Base-by-base conservation (phyloP, 2,329 filamentous ascomycete species). In the Rutstroemia sydowiana region DNA sequence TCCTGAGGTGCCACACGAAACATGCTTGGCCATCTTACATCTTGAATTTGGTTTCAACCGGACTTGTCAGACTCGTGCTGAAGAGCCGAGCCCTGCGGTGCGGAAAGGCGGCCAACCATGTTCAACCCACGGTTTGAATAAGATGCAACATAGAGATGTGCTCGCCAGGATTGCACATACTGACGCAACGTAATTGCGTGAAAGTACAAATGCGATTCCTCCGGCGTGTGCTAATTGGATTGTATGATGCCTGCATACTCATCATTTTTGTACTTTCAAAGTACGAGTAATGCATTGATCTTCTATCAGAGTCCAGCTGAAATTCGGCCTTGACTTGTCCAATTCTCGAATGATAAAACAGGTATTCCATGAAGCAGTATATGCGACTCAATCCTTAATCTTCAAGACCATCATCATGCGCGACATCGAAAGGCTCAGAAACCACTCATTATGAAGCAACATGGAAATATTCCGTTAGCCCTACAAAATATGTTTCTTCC, bases 1-100 rank as follows among this genome's bases (percentile, higher is more conserved):
- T 61, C 45, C 45, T 42, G 45, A 56, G 20, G 52, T 63, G 63
- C 59, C 61, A 63, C 60, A 63, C 56, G 47, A 56, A 54, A 39
- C n/a, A 9, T 54, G 18, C 50, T 40, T 23, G 18, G 42, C 39
- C 32, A 44, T 37, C 44, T 56, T 46, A 49, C 50, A 50, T 54
- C 31, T 42, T 40, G 16, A 23, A 49, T 34, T 10, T 20, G n/a
- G 36, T 36, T 21, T 23, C n/a, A 31, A 45, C 37, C 44, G 30
- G 39, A 14, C 23, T 36, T 39, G 18, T 28, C 45, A 23, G n/a
- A 45, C 18, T 36, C 28, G 5, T 48, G 34, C 32, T 52, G 49
- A 52, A 14, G 26, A 28, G 36, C n/a, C 36, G 44, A 48, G 42
- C 43, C 43, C 16, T 36, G 36, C 23, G 23, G 32, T 37, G 20